Evolutionary conservation across 1,139 yeast genomes (phyloP), one percentile per base, ranked within the genome.

Genomic region (Sugiyamaella grinbergsii): DNA sequence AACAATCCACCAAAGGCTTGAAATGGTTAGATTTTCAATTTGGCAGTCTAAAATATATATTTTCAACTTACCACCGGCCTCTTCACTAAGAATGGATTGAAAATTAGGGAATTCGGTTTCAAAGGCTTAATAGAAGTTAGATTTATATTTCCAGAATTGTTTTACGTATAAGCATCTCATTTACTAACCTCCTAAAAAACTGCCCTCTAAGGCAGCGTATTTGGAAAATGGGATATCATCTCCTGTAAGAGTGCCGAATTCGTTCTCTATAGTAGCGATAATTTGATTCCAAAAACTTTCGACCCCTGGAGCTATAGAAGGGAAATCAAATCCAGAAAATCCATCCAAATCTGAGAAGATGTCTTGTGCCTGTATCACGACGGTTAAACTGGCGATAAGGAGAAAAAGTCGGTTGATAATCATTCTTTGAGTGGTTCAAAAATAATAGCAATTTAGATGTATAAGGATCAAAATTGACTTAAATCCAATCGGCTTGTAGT

Each of bases 1-100:
- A 20, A 8, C 10, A n/a, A 6, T 10, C 15, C 5, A 7, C 11
- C n/a, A n/a, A 36, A 22, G 28, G 40, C 40, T 36, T 11, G 8
- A 36, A 36, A 8, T 5, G 20, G 40, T 36, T 36, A 36, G 40
- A 16, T 33, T 33, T 11, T 4, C 4, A 13, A 4, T 5, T n/a
- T 13, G 31, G 7, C n/a, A 13, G 13, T 10, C 10, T 26, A 4
- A 13, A 4, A 11, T 29, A 5, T 29, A 3, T 29, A 16, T 33
- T 11, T 33, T 4, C 33, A 2, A 41, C 45, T 11, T 41, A 41
- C 45, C 36, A 10, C 19, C 45, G 22, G 20, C 11, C 22, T 31
- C 45, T 8, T 31, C 38, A 28, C 37, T 41, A n/a, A 41, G 11
- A 32, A 41, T 22, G 7, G 45, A 41, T 10, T 13, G n/a, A 11